These are phyloP conservation scores for Neurospora pannonica DNA, from an alignment of 495 filamentous ascomycete species.

Conservation along the genomic window DNA sequence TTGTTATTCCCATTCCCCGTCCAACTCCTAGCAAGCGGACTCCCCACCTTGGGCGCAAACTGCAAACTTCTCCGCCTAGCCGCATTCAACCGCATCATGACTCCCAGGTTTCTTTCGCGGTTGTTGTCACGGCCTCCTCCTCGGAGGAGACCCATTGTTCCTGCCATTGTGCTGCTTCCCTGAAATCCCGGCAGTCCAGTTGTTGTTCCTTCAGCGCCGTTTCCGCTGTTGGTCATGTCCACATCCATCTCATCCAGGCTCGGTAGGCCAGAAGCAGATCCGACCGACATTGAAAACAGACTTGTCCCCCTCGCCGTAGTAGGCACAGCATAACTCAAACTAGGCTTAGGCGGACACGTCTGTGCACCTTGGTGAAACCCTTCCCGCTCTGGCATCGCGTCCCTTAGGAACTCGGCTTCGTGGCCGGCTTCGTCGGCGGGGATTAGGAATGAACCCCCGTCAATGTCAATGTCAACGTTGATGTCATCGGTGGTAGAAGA, in stretches of 20 bases:
- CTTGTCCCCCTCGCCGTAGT: neutral
- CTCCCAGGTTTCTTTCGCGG: slow-evolving; percentile 33
- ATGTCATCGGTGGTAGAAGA: slow-evolving; percentile 10
- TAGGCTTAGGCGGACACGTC: slow-evolving; percentile 63
- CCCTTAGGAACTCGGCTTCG: slow-evolving; percentile 13
- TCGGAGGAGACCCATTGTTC: slow-evolving; percentile 16
- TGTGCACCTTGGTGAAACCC: neutral
- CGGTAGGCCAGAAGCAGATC: neutral
- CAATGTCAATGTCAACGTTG: slow-evolving; percentile 2
- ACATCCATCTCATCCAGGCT: too few species aligned
- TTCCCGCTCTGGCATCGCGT: slow-evolving; percentile 50
- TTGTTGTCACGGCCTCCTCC: too few species aligned
- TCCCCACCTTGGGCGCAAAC: slow-evolving; percentile 68
- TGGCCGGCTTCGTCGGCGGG: slow-evolving; percentile 6
- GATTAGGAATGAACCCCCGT: neutral
- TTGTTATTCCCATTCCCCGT: neutral
- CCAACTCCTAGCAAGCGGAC: slow-evolving; percentile 55
- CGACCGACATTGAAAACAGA: neutral
- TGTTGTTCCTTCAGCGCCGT: too few species aligned
- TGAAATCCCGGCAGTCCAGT: too few species aligned
- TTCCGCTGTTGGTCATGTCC: too few species aligned
- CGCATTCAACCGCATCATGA: slow-evolving; percentile 59
- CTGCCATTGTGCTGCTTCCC: neutral
- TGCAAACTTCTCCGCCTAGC: slow-evolving; percentile 75
- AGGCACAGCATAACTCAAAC: neutral